Conservation (phyloP, 2,329 filamentous ascomycete species). For the Calonectria pseudoturangicola region DNA sequence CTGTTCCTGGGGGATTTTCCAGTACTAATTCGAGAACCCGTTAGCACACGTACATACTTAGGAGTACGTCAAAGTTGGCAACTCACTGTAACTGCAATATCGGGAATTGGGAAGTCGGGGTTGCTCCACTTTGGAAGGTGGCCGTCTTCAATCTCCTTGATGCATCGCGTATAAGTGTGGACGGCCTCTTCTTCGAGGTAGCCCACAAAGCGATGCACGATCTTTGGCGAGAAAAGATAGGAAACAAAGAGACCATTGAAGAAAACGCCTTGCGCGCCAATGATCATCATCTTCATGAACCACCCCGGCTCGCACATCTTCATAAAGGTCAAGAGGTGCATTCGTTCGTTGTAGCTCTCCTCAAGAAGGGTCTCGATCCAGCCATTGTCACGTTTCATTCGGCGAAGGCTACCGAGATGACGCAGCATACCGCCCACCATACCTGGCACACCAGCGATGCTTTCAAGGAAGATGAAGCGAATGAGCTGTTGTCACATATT, state of each 20-base stretch:
- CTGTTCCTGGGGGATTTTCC: conserved; percentile 91
- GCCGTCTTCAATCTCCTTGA: conserved; percentile 91
- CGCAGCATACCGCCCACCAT: conserved; percentile 98
- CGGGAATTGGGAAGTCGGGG: conserved; percentile 83
- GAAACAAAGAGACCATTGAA: conserved; percentile 95
- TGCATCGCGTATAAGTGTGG: conserved; percentile 92
- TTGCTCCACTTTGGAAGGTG: conserved; percentile 87
- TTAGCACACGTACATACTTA: conserved; percentile 24
- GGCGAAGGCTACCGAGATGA: conserved; percentile 88
- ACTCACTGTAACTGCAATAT: conserved; percentile 83
- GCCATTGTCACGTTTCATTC: conserved; percentile 94
- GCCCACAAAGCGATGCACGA: conserved; percentile 95
- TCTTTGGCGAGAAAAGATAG: conserved; percentile 90
- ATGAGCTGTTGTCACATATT: conserved; percentile 70
- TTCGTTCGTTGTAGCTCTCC: conserved; percentile 93
- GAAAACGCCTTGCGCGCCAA: conserved; percentile 95
- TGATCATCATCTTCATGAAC: conserved; percentile 95
- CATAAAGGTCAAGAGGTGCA: conserved; percentile 95
- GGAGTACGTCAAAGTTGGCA: background rate
- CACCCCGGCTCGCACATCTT: conserved; percentile 85
- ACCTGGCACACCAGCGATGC: conserved; percentile 94
- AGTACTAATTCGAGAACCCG: conserved; percentile 74
- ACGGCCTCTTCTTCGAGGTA: conserved; percentile 99
- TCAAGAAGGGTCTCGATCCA: conserved; percentile 96
- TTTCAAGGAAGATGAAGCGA: conserved; percentile 94